Conservation (phyloP, 176 grass and related monocot genomes). For the Aegilops sharonensis region DNA sequence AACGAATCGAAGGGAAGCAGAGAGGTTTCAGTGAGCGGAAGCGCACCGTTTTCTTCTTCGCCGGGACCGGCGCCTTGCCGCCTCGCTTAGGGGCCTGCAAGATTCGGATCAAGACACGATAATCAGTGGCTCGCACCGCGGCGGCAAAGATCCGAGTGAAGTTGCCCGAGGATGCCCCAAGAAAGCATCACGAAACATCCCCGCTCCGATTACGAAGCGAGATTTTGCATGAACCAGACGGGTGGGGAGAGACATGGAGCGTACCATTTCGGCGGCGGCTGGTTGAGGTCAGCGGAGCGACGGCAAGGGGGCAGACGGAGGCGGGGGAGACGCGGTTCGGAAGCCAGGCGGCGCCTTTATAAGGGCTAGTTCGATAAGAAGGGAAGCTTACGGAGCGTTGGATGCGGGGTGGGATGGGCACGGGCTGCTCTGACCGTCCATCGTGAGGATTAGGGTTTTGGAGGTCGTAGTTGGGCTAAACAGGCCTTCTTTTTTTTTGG, state of each 20-base stretch:
- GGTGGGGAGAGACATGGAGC: neutral
- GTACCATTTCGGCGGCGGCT: constrained; percentile 36
- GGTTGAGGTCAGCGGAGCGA: neutral
- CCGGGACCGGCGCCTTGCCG: constrained; percentile 10
- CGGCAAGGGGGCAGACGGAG: constrained; percentile 2
- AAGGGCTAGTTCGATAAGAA: neutral
- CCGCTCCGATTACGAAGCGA: neutral
- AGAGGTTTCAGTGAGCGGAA: neutral
- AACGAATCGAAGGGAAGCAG: neutral
- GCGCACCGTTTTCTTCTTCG: constrained; percentile 38
- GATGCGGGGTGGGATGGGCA: neutral
- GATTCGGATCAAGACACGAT: neutral
- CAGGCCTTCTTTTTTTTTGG: neutral
- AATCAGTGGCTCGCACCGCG: neutral
- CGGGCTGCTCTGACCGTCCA: neutral
- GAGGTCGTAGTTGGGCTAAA: neutral
- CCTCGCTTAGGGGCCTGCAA: constrained; percentile 45
- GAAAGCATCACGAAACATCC: neutral
- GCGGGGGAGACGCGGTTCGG: neutral
- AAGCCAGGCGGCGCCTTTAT: neutral
- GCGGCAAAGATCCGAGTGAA: neutral
- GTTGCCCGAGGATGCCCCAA: neutral
- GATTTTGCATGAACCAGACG: no score
- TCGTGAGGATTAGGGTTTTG: constrained; percentile 26
- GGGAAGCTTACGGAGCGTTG: constrained; percentile 1